Conservation (phyloP, 306 rosid genomes). For the Elaeagnus macrophylla region DNA sequence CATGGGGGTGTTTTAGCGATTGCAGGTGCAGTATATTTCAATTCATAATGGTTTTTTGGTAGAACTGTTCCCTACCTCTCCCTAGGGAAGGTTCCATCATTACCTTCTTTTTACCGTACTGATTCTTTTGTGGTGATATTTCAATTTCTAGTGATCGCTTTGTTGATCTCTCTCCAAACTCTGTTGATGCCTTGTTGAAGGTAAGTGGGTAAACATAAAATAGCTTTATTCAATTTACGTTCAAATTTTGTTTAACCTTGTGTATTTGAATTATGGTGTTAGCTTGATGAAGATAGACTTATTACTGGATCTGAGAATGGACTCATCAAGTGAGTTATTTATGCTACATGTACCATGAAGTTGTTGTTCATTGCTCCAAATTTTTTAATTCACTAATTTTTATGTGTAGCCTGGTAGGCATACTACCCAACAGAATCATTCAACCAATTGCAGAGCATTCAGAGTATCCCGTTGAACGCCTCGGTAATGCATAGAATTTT, state of each 20-base stretch:
- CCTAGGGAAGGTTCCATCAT: not conserved
- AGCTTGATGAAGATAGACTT: conserved; percentile 94
- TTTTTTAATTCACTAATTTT: conserved; percentile 2
- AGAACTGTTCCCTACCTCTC: not conserved
- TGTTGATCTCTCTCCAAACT: conserved; percentile 61
- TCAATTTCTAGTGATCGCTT: conserved; percentile 67
- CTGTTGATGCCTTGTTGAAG: conserved; percentile 75
- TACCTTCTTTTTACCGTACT: conserved; percentile 4
- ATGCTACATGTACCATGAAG: conserved; percentile 7
- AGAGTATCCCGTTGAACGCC: conserved; percentile 73
- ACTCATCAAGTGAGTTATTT: conserved; percentile 68
- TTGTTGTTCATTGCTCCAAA: conserved; percentile 10
- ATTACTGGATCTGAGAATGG: conserved; percentile 89
- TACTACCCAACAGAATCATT: conserved; percentile 79
- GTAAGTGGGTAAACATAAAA: conserved; percentile 26
- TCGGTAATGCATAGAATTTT: conserved; percentile 43
- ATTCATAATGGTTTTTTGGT: not conserved
- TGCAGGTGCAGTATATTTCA: conserved; percentile 48
- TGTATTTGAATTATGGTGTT: conserved; percentile 5
- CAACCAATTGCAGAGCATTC: conserved; percentile 94
- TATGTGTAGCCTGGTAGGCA: conserved; percentile 51
- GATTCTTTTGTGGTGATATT: conserved; percentile 15
- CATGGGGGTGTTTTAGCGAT: conserved; percentile 91
- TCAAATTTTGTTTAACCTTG: conserved; percentile 3
- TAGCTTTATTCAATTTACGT: conserved; percentile 5